Conservation (phyloP, 2,329 filamentous ascomycete species). For the Aspergillus neoniger region DNA sequence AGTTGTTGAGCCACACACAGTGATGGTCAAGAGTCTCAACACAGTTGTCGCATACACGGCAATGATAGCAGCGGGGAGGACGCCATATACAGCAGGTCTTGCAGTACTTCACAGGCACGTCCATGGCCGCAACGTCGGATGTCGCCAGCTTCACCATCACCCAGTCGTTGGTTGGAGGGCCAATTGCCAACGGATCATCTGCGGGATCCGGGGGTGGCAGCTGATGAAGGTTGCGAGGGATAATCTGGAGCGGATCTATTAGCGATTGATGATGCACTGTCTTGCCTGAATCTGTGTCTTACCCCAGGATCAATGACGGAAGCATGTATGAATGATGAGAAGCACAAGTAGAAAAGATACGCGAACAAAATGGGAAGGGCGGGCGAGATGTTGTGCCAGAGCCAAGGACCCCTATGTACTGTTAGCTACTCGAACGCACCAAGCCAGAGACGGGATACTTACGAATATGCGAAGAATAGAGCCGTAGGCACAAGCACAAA, state of each 20-base stretch:
- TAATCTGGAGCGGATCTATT: conserved; percentile 62
- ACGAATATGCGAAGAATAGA: conserved; percentile 83
- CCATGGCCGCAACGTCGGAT: conserved; percentile 80
- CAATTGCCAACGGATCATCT: conserved; percentile 78
- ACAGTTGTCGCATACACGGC: conserved; percentile 94
- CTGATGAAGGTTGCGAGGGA: conserved; percentile 87
- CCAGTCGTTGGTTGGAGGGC: conserved; percentile 90
- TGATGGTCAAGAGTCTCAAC: conserved; percentile 97
- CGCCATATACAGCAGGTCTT: conserved; percentile 98
- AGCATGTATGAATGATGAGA: conserved; percentile 92
- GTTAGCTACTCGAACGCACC: conserved; percentile 13
- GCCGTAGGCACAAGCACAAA: conserved; percentile 75
- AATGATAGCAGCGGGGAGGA: conserved; percentile 92
- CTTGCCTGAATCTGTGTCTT: conserved; percentile 47
- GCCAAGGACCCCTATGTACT: conserved; percentile 65
- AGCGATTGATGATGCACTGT: neutral
- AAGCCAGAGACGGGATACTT: conserved; percentile 8
- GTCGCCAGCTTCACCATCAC: conserved; percentile 81
- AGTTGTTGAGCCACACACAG: conserved; percentile 99
- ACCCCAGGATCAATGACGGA: conserved; percentile 91
- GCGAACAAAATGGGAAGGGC: conserved; percentile 87
- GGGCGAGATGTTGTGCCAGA: conserved; percentile 84
- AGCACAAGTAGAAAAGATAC: conserved; percentile 85
- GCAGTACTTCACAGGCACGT: conserved; percentile 97
- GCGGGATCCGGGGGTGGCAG: conserved; percentile 75